Conservation (phyloP, 371 early-diverging fungal species). For the Thermomucor indicae-seudaticae region DNA sequence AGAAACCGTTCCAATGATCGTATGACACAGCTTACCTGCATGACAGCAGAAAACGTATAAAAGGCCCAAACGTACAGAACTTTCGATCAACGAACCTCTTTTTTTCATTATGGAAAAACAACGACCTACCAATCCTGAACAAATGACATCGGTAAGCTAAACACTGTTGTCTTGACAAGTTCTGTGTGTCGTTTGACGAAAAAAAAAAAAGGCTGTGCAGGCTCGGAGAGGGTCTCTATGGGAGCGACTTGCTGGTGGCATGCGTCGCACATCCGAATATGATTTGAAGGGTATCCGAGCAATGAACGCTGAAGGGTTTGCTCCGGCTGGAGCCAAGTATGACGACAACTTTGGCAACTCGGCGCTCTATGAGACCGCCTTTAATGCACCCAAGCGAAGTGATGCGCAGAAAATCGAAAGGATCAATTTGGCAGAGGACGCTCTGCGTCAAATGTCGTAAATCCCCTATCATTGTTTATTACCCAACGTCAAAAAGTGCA, state of each 20-base stretch:
- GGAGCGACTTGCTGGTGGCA: slow-evolving; percentile 1
- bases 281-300: slow-evolving; percentile 1
- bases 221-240: background rate
- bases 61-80: background rate
- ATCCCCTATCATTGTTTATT: too few relatives aligned
- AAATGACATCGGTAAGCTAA: background rate
- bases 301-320: slow-evolving; percentile 2
- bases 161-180: background rate
- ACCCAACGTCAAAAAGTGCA: too few relatives aligned
- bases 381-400: background rate
- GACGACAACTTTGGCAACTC: slow-evolving; percentile 13
- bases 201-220: too few relatives aligned
- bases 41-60: background rate
- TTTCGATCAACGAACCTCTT: background rate
- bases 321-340: slow-evolving; percentile 12
- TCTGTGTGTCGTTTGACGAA: background rate
- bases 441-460: slow-evolving; percentile 4
- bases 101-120: background rate
- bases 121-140: background rate
- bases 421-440: background rate
- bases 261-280: background rate
- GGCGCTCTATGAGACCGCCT: slow-evolving; percentile 8
- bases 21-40: too few relatives aligned
- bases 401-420: background rate
- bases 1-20: too few relatives aligned